These are phyloP conservation scores for Calonectria fujianensis DNA, from an alignment of 2,329 filamentous ascomycete genomes.

Conservation along the genomic window DNA sequence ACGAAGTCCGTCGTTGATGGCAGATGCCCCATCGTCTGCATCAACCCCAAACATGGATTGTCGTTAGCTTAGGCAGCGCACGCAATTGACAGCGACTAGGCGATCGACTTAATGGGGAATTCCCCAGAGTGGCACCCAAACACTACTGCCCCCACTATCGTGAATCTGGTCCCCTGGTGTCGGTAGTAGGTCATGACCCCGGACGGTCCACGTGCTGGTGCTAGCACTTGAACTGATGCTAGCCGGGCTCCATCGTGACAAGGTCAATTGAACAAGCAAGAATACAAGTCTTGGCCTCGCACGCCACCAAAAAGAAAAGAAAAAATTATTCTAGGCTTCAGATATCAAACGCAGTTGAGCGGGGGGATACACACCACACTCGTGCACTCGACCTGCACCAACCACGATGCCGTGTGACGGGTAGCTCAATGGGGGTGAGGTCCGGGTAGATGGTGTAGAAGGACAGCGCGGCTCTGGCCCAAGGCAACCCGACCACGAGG, in stretches of 20 bases:
- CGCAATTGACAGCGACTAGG: slow-evolving; percentile 27
- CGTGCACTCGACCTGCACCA: slow-evolving; percentile 35
- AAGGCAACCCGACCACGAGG: slow-evolving; percentile 33
- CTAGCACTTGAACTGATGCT: neutral
- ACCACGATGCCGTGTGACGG: slow-evolving; percentile 23
- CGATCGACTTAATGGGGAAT: slow-evolving; percentile 42
- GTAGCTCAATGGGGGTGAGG: slow-evolving; percentile 7
- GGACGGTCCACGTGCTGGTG: slow-evolving; percentile 24
- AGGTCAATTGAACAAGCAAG: neutral
- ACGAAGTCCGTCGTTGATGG: slow-evolving; percentile 35
- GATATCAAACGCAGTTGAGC: slow-evolving; percentile 12
- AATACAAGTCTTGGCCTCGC: slow-evolving; percentile 14
- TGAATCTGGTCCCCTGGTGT: slow-evolving; percentile 19
- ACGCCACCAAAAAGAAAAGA: neutral
- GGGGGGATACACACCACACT: slow-evolving; percentile 10
- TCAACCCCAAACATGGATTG: slow-evolving; percentile 21
- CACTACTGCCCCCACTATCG: slow-evolving; percentile 13
- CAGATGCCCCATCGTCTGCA: slow-evolving; percentile 8
- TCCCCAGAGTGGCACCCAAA: slow-evolving; percentile 35
- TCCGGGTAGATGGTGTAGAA: slow-evolving; percentile 1
- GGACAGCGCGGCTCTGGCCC: slow-evolving; percentile 2
- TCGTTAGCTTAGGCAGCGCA: slow-evolving; percentile 41
- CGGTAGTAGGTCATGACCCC: slow-evolving; percentile 30
- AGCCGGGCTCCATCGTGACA: slow-evolving; percentile 13
- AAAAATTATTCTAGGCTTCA: neutral